A percentile compares a stretch with the other conserved stretches of the same genome.
Evolutionary conservation across 306 rosid genomes (phyloP).

Genomic region (Vicia faba): DNA sequence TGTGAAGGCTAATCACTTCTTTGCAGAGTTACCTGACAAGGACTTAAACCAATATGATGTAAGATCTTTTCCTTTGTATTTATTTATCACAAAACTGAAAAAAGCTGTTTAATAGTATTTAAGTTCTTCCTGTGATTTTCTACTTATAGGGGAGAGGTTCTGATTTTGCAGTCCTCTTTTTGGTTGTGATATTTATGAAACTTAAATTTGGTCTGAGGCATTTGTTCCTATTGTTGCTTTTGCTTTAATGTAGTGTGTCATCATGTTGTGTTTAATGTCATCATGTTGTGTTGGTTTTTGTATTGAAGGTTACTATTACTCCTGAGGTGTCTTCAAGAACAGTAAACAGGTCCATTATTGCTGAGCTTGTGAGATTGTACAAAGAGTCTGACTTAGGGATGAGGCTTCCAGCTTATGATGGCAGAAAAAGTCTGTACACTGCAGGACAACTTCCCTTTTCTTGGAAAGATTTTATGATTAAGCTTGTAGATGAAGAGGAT

Average conservation of each 20-base stretch:
- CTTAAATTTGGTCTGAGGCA: slow-evolving; percentile 41
- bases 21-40: slow-evolving; percentile 95
- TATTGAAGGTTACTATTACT: slow-evolving; percentile 75
- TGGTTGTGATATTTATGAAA: slow-evolving; percentile 56
- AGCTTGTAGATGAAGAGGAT: slow-evolving; percentile 72
- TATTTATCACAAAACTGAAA: slow-evolving; percentile 7
- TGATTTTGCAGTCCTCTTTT: slow-evolving; percentile 51
- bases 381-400: slow-evolving; percentile 83
- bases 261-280: slow-evolving; percentile 4
- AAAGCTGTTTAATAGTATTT: slow-evolving; percentile 33
- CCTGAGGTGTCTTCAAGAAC: slow-evolving; percentile 90
- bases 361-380: slow-evolving; percentile 84
- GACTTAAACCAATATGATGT: slow-evolving; percentile 98
- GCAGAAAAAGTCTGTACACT: slow-evolving; percentile 92
- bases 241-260: slow-evolving; percentile 46
- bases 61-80: slow-evolving; percentile 42
- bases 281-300: slow-evolving; percentile 35
- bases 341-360: slow-evolving; percentile 89
- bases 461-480: slow-evolving; percentile 83
- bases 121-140: slow-evolving; percentile 49
- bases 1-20: slow-evolving; percentile 97
- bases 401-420: slow-evolving; percentile 99
- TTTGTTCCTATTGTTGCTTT: slow-evolving; percentile 63
- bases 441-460: slow-evolving; percentile 96
- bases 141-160: slow-evolving; percentile 44